These are phyloP conservation scores for Sporisorium scitamineum DNA, from an alignment of 1,284 basidiomycete genomes.

Conservation along the genomic window DNA sequence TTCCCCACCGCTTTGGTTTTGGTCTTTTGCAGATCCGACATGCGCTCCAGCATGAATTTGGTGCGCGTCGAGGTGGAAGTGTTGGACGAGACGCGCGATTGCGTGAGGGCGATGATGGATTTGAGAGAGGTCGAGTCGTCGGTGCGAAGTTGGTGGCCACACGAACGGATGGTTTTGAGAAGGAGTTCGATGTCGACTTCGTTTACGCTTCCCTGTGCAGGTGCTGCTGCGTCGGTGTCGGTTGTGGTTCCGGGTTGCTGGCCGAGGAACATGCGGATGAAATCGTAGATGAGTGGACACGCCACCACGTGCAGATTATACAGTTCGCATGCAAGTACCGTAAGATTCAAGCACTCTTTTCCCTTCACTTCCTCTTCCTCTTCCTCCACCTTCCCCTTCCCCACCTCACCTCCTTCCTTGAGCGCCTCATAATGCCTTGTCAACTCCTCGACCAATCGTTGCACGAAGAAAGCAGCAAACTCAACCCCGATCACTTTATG, in stretches of 20 bases:
- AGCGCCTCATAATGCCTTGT: slow-evolving; percentile 33
- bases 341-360: slow-evolving; percentile 89
- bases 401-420: neutral
- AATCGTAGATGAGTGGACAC: slow-evolving; percentile 86
- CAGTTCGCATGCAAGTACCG: slow-evolving; percentile 87
- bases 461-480: slow-evolving; percentile 76
- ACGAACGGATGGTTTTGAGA: slow-evolving; percentile 79
- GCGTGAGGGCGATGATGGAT: slow-evolving; percentile 59
- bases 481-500: slow-evolving; percentile 89
- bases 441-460: slow-evolving; percentile 48
- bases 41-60: slow-evolving; percentile 67
- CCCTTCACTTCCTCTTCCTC: slow-evolving; percentile 59
- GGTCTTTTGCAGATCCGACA: slow-evolving; percentile 54
- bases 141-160: slow-evolving; percentile 60
- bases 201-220: neutral
- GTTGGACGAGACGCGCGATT: slow-evolving; percentile 40
- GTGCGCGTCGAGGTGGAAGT: slow-evolving; percentile 45
- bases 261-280: slow-evolving; percentile 83
- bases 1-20: neutral
- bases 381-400: slow-evolving; percentile 5
- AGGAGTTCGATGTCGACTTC: slow-evolving; percentile 78
- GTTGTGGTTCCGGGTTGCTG: slow-evolving; percentile 31
- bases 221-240: slow-evolving; percentile 2
- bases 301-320: slow-evolving; percentile 97
- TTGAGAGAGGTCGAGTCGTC: slow-evolving; percentile 63